Evolutionary conservation across 148 eudicot species (phyloP), one percentile per base, ranked within the genome.

Genomic region (Suaeda aralocaspica): DNA sequence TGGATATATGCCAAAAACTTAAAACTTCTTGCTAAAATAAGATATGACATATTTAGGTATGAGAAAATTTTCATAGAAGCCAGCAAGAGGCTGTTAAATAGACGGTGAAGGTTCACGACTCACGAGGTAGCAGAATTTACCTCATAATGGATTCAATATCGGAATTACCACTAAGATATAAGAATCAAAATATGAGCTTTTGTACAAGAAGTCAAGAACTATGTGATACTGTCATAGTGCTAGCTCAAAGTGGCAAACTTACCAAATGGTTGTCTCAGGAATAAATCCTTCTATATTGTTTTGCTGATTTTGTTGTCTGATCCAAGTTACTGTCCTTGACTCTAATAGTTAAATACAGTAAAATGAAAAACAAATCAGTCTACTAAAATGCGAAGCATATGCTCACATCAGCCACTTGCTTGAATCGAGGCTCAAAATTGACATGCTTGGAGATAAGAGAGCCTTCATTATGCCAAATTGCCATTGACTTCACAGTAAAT

Each of bases 301-400:
- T 59, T 57, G 26, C 16, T 63, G 74, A 76, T 76, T 56, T 70
- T 46, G 39, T 25, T 76, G 78, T 70, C 79, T 76, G 70, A 59
- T 28, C 26, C 21, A 70, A 59, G 30, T 10, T 44, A 45, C 2
- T 19, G 36, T 26, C 34, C 21, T 56, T 69, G 29, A 41, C 45
- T 31, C 39, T 26, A 39, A 45, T 13, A 70, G 41, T 46, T n/a
- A 53, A 25, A 29, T 31, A 41, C 29, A 21, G 41, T 21, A 60
- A 42, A 45, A 59, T 25, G 61, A 31, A 36, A 36, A 51, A 41
- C 51, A 30, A 61, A 68, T 28, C 55, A 60, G 49, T 34, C 48
- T 28, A 49, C 13, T 44, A 11, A 75, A n/a, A 28, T 45, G 65
- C 24, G 36, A 49, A 41, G 19, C 19, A 3, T 60, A 31, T 60